phyloP scores from a whole-genome alignment of 2,329 filamentous ascomycete genomes.

The Lasiodiplodia sp. region DNA sequence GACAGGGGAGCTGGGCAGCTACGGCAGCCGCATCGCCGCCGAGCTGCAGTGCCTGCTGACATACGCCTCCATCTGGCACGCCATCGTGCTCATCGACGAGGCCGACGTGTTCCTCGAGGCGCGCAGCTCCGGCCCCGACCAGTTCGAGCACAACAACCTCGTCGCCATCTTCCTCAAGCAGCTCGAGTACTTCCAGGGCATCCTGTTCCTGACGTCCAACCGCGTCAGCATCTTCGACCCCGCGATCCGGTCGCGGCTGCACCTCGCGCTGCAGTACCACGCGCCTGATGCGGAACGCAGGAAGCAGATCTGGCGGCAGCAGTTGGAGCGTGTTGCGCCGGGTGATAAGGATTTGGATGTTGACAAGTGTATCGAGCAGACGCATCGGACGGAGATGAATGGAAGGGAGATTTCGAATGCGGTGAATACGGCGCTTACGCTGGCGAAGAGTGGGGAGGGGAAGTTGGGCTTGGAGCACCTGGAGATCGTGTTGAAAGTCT shows the following conservation, averaged over 20 bases:
- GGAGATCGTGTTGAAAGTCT: slow-evolving; percentile 28
- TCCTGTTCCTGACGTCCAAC: slow-evolving; percentile 39
- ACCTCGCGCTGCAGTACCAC: slow-evolving; percentile 31
- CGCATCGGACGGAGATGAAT: slow-evolving; percentile 43
- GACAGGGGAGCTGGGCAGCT: slow-evolving; percentile 56
- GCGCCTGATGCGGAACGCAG: neutral
- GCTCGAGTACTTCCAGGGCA: slow-evolving; percentile 49
- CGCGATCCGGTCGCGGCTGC: slow-evolving; percentile 30
- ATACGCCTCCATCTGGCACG: slow-evolving; percentile 15
- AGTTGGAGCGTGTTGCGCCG: slow-evolving; percentile 24
- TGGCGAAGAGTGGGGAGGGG: slow-evolving; percentile 31
- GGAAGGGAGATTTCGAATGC: slow-evolving; percentile 10
- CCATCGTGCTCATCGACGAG: slow-evolving; percentile 45
- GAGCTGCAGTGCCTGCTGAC: slow-evolving; percentile 31
- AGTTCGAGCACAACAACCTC: slow-evolving; percentile 47
- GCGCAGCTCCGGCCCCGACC: slow-evolving; percentile 49
- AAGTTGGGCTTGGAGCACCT: slow-evolving; percentile 28
- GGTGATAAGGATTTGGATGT: slow-evolving; percentile 29
- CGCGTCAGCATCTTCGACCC: slow-evolving; percentile 30
- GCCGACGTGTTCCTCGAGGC: slow-evolving; percentile 68
- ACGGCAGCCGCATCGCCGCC: slow-evolving; percentile 27
- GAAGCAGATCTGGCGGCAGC: slow-evolving; percentile 40
- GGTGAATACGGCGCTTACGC: slow-evolving; percentile 29
- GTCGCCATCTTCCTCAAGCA: slow-evolving; percentile 44
- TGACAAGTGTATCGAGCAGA: slow-evolving; percentile 49